Evolutionary conservation across 306 rosid species (phyloP), one percentile per base, ranked within the genome.

Genomic region (Rosa multiflora): DNA sequence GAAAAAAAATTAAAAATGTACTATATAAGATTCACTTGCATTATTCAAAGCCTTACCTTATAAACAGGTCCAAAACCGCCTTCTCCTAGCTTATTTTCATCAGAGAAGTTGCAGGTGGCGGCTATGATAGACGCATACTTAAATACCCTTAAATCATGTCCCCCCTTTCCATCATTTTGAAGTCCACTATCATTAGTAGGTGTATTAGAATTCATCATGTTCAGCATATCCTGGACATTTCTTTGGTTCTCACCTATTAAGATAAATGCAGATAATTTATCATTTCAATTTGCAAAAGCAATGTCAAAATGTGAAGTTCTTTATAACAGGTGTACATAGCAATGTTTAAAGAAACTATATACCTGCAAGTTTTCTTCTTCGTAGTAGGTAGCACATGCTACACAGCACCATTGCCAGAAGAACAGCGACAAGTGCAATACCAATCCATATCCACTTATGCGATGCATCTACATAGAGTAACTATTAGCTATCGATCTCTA

Each of bases 391-490:
- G 18, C 37, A 78, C 48, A 63, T 44, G 10, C 35, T 51, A 67
- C 44, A 73, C 70, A 74, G 42, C 48, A 52, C n/a, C 21, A 52
- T 17, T 4, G 46, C 46, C 46, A 52, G n/a, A 18, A 78, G 32
- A 6, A 39, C 8, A 55, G 46, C 26, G 14, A 46, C 82, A 5
- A 67, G 1, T 4, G 49, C 17, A 58, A 23, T 18, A 67, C 82
- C 67, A 47, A 67, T 70, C 76, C 72, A 59, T 49, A 67, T 70
- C 76, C 72, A 59, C 59, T 78, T 73, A 53, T 23, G 37, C 26
- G 70, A 43, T 43, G 46, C 46, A 40, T 40, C 32, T 74, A 20
- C 69, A 26, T 15, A 35, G 10, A 17, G 0, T 8, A 37, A 37
- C 46, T 37, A 35, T 66, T 66, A 35, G 21, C 70, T 14, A 3